Evolutionary conservation across 495 filamentous ascomycete genomes (phyloP).

Genomic region (Daldinia loculata): DNA sequence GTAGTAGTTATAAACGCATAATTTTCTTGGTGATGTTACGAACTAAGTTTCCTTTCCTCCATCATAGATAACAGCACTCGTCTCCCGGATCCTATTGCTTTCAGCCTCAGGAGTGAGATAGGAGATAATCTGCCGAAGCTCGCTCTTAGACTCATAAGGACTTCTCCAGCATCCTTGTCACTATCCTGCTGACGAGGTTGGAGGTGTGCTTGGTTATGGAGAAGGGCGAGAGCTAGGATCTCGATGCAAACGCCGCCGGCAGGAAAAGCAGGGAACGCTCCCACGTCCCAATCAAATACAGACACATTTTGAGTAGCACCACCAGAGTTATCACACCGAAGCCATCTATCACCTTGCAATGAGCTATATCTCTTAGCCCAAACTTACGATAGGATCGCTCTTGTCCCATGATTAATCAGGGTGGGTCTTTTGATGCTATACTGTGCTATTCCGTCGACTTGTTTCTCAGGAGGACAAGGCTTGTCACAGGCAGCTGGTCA

Average conservation of each 20-base stretch:
- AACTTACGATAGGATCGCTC: slow-evolving; percentile 10
- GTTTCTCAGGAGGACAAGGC: neutral
- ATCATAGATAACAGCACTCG: neutral
- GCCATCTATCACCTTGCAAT: neutral
- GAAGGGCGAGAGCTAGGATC: neutral
- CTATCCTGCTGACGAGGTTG: slow-evolving; percentile 5
- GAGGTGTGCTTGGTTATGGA: slow-evolving; percentile 4
- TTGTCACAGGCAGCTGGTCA: neutral
- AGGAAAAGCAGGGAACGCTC: slow-evolving; percentile 5
- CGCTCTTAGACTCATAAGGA: neutral
- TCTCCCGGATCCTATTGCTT: neutral
- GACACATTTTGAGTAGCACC: slow-evolving; percentile 24
- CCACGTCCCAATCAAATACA: slow-evolving; percentile 29
- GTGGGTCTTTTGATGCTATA: neutral
- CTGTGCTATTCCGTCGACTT: neutral
- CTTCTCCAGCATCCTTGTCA: slow-evolving; percentile 1
- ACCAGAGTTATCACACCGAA: slow-evolving; percentile 10
- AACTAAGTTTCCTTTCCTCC: neutral
- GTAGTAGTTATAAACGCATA: neutral
- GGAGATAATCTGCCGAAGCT: neutral
- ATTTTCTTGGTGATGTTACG: neutral
- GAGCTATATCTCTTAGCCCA: slow-evolving; percentile 10
- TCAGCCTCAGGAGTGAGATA: neutral
- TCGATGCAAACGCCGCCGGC: neutral
- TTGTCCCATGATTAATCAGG: slow-evolving; percentile 8